Conservation (phyloP, 2,329 filamentous ascomycete species). For the Alternaria atra region DNA sequence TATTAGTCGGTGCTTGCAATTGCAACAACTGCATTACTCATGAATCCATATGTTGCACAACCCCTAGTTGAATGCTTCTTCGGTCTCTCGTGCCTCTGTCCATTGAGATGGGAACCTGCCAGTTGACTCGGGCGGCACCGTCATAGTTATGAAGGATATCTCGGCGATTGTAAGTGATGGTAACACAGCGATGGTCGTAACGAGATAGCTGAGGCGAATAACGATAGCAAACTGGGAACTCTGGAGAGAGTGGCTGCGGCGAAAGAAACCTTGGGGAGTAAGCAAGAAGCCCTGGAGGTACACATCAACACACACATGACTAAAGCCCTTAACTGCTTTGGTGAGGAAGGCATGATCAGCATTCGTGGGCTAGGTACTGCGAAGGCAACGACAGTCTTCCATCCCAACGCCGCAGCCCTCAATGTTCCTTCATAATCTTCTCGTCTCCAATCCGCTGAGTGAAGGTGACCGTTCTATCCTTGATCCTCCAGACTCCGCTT, state of each 20-base stretch:
- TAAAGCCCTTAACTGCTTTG: not conserved
- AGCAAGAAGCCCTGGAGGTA: not conserved
- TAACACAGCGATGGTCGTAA: not conserved
- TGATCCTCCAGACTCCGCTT: conserved; percentile 53
- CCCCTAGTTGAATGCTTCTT: conserved; percentile 12
- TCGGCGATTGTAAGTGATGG: conserved; percentile 4
- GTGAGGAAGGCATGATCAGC: conserved; percentile 2
- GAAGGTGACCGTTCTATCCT: conserved; percentile 49
- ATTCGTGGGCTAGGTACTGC: not conserved
- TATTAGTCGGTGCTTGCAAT: not conserved
- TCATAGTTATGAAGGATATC: not conserved
- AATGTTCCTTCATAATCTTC: conserved; percentile 47
- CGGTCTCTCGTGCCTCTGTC: conserved; percentile 7
- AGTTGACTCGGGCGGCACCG: not conserved
- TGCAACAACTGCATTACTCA: conserved; percentile 1
- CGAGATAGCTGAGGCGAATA: not conserved
- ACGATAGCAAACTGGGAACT: not conserved
- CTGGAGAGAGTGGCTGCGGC: not conserved
- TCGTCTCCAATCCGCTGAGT: conserved; percentile 49
- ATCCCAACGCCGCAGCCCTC: not conserved
- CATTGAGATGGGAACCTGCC: not conserved
- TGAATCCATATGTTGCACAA: conserved; percentile 16
- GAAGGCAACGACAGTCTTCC: not conserved
- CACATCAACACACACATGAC: not conserved
- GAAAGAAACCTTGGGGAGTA: not conserved